Evolutionary conservation across 2,329 filamentous ascomycete genomes (phyloP), one percentile per base, ranked within the genome.

Genomic region (Rhynchosporium graminicola): DNA sequence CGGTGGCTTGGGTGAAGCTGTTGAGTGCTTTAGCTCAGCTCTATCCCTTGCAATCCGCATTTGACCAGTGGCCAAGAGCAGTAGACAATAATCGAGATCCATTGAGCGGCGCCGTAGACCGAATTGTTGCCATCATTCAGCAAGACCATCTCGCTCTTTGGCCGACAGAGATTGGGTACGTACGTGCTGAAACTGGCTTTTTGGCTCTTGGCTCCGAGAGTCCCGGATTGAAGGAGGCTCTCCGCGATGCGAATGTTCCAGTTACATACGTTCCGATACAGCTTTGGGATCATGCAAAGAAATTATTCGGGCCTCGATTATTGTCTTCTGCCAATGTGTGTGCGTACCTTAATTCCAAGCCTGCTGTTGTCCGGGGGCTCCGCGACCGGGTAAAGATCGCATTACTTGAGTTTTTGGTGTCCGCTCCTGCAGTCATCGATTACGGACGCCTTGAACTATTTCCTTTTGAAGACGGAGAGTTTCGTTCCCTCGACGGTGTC

Each of bases 1-100:
- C 72, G 33, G 33, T 57, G 29, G 68, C 69, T 4, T 76, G 74
- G 74, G 61, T 66, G 42, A 65, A 66, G 12, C 57, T 72, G 13
- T 57, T 71, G 10, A 6, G 12, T 42, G 36, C 61, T 43, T 20
- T 69, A 9, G 65, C 63, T 7, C 36, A 20, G 43, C 42, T 65
- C 1, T 57, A 65, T 48, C 61, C 62, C 9, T 1, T 31, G 3
- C 33, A 64, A 15, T 9, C 62, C 59, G 36, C 62, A 0, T 71
- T 68, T 60, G 55, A 65, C 2, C 48, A 36, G 15, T 71, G 69
- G 68, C 69, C 70, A 10, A 57, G 57, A n/a, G 45, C 15, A 13
- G 47, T 57, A 3, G 45, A 61, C 10, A 63, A 61, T 48, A 15
- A 54, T 4, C 42, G 57, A 13, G 61, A 65, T n/a, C 50, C 57